A percentile compares a stretch with the other conserved stretches of the same genome.
phyloP scores from a whole-genome alignment of 139 green algal species.

The Volvox reticuliferus region DNA sequence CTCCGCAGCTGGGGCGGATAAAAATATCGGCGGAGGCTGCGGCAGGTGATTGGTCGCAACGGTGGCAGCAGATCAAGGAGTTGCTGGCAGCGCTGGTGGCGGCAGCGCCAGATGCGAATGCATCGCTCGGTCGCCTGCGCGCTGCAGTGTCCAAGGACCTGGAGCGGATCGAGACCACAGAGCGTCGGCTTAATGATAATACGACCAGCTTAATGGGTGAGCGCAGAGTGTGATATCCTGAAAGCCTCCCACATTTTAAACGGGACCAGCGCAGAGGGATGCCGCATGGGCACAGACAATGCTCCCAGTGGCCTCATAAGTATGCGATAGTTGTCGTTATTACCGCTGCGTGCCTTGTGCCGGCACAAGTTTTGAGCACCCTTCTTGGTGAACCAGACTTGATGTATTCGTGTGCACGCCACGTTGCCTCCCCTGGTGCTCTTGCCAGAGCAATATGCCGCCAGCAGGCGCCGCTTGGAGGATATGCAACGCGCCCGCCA shows the following conservation, averaged over 20 bases:
- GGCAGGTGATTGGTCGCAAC: conserved; percentile 48
- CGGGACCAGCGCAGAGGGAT: too few species aligned
- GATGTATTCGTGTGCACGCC: too few species aligned
- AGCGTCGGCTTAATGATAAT: conserved; percentile 46
- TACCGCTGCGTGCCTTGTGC: too few species aligned
- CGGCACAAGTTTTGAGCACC: too few species aligned
- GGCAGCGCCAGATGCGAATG: background rate
- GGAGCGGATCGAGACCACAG: conserved; percentile 29
- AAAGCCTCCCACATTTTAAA: too few species aligned
- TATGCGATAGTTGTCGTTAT: too few species aligned
- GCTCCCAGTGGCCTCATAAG: too few species aligned
- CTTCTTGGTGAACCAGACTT: too few species aligned
- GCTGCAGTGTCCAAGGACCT: background rate
- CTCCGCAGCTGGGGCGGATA: conserved; percentile 53
- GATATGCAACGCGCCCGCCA: conserved; percentile 26
- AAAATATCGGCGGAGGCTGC: conserved; percentile 29
- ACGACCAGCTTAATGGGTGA: background rate
- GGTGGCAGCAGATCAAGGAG: conserved; percentile 54
- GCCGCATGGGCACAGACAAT: too few species aligned
- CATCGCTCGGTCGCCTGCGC: conserved; percentile 10
- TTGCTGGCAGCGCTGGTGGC: conserved; percentile 12
- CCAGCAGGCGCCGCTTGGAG: conserved; percentile 20
- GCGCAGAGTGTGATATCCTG: background rate
- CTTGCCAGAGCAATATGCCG: conserved; percentile 5
- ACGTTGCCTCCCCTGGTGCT: background rate